Evolutionary conservation across 352 stramenopile genomes (phyloP).

Genomic region (Phytopythium litorale): DNA sequence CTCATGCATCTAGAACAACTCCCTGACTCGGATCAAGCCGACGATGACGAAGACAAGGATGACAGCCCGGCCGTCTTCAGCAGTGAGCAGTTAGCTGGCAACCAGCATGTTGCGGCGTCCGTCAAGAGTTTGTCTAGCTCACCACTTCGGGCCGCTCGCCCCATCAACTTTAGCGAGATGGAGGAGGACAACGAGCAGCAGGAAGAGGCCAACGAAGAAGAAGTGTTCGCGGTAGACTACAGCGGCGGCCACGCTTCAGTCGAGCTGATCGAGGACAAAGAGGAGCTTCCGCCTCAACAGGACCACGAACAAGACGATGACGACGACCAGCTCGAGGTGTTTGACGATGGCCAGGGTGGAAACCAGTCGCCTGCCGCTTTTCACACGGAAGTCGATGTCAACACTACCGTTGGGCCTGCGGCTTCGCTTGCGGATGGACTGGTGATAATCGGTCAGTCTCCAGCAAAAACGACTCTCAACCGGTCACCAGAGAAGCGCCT

Average conservation of each 20-base stretch:
- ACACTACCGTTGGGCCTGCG: neutral
- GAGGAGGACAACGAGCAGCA: conserved; percentile 4
- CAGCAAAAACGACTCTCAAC: conserved; percentile 17
- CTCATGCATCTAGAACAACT: neutral
- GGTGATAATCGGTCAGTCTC: conserved; percentile 34
- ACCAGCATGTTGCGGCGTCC: neutral
- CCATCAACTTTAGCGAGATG: conserved; percentile 7
- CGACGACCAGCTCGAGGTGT: conserved; percentile 44
- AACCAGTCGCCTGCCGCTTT: neutral
- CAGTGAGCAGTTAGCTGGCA: neutral
- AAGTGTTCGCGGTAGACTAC: conserved; percentile 20
- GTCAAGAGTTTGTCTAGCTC: neutral
- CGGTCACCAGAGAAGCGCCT: conserved; percentile 1
- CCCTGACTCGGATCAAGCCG: neutral
- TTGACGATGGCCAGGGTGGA: conserved; percentile 9
- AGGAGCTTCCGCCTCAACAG: conserved; percentile 2
- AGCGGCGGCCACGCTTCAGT: neutral
- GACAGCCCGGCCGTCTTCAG: too few species aligned
- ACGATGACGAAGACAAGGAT: neutral
- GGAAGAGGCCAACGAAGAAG: conserved; percentile 8
- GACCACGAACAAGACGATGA: conserved; percentile 13
- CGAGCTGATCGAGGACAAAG: neutral
- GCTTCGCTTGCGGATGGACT: conserved; percentile 15
- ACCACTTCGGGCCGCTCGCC: neutral
- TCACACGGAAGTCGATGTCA: conserved; percentile 11